Base-by-base conservation (phyloP, 805 yeast genomes). In the Saccharomycopsis lassenensis region DNA sequence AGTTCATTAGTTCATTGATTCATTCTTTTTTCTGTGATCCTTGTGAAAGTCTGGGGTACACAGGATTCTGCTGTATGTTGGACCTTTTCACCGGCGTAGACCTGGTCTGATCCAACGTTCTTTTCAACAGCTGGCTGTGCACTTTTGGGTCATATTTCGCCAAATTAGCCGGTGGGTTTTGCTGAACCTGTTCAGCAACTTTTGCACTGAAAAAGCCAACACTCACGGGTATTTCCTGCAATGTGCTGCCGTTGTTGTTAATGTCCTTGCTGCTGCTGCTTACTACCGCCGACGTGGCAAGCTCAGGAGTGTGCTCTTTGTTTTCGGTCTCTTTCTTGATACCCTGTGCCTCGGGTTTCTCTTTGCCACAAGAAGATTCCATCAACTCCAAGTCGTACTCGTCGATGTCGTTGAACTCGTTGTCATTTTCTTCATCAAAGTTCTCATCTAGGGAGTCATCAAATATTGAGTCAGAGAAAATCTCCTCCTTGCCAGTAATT, bases 71-170 rank as follows among this genome's bases (percentile, higher is more conserved):
- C 8, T 33, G 33, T 11, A 48, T 45, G 12, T 49, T 43, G 2
- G 60, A 26, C 39, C 75, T 57, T 40, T 69, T 71, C 2, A 80
- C 61, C 2, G 81, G 86, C 3, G 73, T 69, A 0, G 87, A 79
- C 39, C 69, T 74, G 1, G 67, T 63, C 31, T 78, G 89, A 52
- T 81, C 86, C 10, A 78, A 61, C 0, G 79, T 75, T 37, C 74
- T 69, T 44, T 63, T 67, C 10, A 66, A 24, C 17, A 4, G 24
- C 12, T 69, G 4, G 71, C 71, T 29, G 69, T 72, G 36, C 68
- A 70, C 50, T 74, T 70, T 44, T 65, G 71, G 35, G 67, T 71
- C 0, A 81, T 66, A 52, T 34, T 62, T 56, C 2, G 60, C 62
- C 3, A 55, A 54, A 3, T 62, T 49, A 8, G 63, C 50, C 3